Base-by-base conservation (phyloP, 2,329 filamentous ascomycete species). In the Stenocarpella maydis region DNA sequence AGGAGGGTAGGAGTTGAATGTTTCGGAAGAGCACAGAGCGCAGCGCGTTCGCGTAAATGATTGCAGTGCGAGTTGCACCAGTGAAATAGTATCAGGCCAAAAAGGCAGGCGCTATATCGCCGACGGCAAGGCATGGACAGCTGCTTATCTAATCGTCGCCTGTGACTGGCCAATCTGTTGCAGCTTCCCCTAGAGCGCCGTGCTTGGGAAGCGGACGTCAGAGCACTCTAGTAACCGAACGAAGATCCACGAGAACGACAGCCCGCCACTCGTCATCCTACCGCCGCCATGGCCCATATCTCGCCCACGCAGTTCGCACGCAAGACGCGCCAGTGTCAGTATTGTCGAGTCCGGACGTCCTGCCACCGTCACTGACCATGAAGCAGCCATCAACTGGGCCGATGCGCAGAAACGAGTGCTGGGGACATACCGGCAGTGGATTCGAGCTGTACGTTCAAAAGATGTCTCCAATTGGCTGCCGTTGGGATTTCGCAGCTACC, bases 391-490 rank as follows among this genome's bases (percentile, higher is more conserved):
- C 84, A 97, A 92, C 86, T 97, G 93, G 94, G 79, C 83, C 76
- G 94, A 98, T 86, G 95, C 95, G 77, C 93, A 92, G 83, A 87
- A 86, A 80, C 90, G 95, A 86, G 96, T 98, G 74, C 83, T 98
- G 76, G 89, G 90, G 79, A 92, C 93, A 76, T 99, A 99, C 86
- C 89, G 96, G 80, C 92, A 95, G 86, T 99, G 96, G 96, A 89
- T 98, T 77, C 91, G 96, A 86, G 91, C 94, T 82, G 96, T 99
- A 91, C 80, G 95, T 91, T 74, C 45, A 24, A 31, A 58, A 69
- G 53, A 74, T 37, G 21, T 17, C 6, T 7, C 21, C n/a, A 54
- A 64, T 4, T 34, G 26, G 24, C n/a, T 53, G 61, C 53, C 15
- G 34, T 26, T 24, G 28, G 17, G 15, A 21, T 19, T 19, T 26